Conservation (phyloP, 2,329 filamentous ascomycete species). For the Cladosporium colombiae region DNA sequence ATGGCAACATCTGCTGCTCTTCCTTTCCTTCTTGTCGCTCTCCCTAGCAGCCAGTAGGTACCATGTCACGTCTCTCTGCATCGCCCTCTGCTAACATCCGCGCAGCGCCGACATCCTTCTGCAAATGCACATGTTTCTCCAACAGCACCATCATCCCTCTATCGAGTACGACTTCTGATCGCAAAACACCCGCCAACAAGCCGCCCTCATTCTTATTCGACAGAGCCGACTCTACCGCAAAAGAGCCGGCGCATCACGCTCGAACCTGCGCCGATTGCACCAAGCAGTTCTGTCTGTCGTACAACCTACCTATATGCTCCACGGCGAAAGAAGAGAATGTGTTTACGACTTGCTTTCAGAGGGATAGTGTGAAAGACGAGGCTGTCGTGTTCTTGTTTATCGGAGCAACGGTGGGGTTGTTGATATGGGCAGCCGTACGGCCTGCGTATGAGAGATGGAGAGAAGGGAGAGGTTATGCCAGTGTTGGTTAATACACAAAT, state of each 20-base stretch:
- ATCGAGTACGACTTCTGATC: constrained; percentile 40
- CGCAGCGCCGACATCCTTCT: constrained; percentile 62
- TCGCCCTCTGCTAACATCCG: constrained; percentile 7
- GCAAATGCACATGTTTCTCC: constrained; percentile 70
- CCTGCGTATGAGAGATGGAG: constrained; percentile 60
- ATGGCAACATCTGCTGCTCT: constrained; percentile 32
- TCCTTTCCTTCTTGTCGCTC: constrained; percentile 39
- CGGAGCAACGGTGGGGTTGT: constrained; percentile 60
- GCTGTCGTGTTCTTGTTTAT: constrained; percentile 68
- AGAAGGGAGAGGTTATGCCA: constrained; percentile 11
- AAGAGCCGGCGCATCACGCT: constrained; percentile 33
- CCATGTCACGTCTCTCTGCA: not conserved
- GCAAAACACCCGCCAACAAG: constrained; percentile 23
- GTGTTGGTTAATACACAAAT: not conserved
- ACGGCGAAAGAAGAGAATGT: constrained; percentile 66
- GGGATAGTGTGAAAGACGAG: constrained; percentile 68
- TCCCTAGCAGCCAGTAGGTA: constrained; percentile 46
- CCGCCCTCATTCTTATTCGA: constrained; percentile 9
- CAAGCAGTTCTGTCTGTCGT: constrained; percentile 65
- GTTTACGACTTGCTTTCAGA: constrained; percentile 66
- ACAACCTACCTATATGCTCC: constrained; percentile 63
- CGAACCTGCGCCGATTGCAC: constrained; percentile 66
- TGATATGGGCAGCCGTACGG: constrained; percentile 61
- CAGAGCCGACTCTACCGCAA: constrained; percentile 33
- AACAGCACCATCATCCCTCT: constrained; percentile 70